Evolutionary conservation across 768 basidiomycete species (phyloP).

Genomic region (Rubroboletus satanas): DNA sequence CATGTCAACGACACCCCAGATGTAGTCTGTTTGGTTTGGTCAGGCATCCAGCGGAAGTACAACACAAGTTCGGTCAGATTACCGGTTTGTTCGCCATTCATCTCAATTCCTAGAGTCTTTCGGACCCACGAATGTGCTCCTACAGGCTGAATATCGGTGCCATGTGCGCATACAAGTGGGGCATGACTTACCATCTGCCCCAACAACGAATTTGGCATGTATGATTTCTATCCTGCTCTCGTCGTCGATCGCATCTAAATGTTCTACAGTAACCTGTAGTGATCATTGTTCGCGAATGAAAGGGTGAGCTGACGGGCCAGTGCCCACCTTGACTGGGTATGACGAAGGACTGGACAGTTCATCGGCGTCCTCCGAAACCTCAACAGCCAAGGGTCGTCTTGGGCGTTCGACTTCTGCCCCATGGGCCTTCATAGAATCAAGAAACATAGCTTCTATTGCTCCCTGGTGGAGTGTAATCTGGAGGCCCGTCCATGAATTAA

Average conservation of each 20-base stretch:
- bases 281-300: background rate
- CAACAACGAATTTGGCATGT: conserved; percentile 35
- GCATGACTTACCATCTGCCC: conserved; percentile 30
- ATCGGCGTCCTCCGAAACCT: conserved; percentile 34
- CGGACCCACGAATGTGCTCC: conserved; percentile 49
- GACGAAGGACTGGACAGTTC: conserved; percentile 32
- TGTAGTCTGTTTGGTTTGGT: conserved; percentile 46
- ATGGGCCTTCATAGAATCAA: conserved; percentile 35
- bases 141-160: background rate
- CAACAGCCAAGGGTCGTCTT: conserved; percentile 28
- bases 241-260: conserved; percentile 24
- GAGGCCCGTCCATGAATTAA: background rate
- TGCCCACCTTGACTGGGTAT: conserved; percentile 31
- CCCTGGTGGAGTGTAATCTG: conserved; percentile 40
- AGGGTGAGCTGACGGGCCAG: background rate
- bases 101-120: conserved; percentile 39
- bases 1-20: conserved; percentile 82
- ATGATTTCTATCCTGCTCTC: conserved; percentile 32
- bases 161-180: background rate
- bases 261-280: conserved; percentile 24
- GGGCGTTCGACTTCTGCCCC: conserved; percentile 37
- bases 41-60: background rate
- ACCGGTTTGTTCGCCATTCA: conserved; percentile 51
- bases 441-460: conserved; percentile 40
- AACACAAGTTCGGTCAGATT: background rate